Evolutionary conservation across 805 yeast species (phyloP).

Genomic region (Candida chauliodis): DNA sequence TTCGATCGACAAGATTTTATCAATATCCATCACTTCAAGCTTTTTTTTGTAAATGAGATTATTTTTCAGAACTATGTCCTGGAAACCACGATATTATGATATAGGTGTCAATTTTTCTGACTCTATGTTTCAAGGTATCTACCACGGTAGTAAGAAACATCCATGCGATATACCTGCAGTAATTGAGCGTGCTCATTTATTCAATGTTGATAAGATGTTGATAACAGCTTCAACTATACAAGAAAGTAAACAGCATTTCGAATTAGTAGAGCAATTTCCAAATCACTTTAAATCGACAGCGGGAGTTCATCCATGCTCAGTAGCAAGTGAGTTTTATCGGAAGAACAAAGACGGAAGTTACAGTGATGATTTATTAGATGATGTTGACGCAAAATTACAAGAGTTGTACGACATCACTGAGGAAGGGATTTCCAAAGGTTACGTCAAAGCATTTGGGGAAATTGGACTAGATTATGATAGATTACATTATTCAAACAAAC

Average conservation of each 20-base stretch:
- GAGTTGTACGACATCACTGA: constrained; percentile 48
- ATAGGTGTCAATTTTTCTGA: constrained; percentile 79
- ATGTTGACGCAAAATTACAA: constrained; percentile 41
- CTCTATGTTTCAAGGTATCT: constrained; percentile 78
- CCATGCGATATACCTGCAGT: constrained; percentile 62
- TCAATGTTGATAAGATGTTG: constrained; percentile 66
- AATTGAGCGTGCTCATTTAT: constrained; percentile 58
- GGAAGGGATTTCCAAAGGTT: constrained; percentile 45
- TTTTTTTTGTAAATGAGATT: constrained; percentile 2
- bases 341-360: constrained; percentile 15
- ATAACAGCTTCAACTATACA: constrained; percentile 78
- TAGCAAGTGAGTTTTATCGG: constrained; percentile 41
- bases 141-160: constrained; percentile 66
- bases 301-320: constrained; percentile 95
- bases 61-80: constrained; percentile 10
- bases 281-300: constrained; percentile 57
- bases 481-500: constrained; percentile 66
- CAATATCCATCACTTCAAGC: constrained; percentile 7
- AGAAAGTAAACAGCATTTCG: constrained; percentile 64
- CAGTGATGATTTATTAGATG: constrained; percentile 33
- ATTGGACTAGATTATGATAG: constrained; percentile 95
- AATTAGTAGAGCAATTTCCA: constrained; percentile 43
- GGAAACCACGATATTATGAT: constrained; percentile 44
- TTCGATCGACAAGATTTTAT: constrained; percentile 17
- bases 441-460: constrained; percentile 87